Conservation (phyloP, 2,329 filamentous ascomycete genomes). For the Aureobasidium sp. region DNA sequence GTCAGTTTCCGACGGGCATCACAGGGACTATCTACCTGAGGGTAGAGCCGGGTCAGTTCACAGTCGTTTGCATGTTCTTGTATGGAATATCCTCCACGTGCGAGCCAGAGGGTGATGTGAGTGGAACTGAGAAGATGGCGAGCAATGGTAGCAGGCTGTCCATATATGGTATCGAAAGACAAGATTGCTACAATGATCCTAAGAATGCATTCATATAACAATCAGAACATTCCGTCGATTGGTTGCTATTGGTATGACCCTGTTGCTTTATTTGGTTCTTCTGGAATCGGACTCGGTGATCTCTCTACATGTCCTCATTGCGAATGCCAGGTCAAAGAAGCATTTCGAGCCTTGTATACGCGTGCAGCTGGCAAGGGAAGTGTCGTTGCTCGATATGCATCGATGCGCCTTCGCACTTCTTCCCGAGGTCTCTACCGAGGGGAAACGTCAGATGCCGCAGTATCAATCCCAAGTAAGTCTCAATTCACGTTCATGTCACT, state of each 20-base stretch:
- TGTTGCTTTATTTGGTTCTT: neutral
- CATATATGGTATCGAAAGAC: neutral
- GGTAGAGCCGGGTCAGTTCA: neutral
- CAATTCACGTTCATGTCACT: no score
- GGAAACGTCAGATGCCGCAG: neutral
- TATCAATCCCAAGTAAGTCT: no score
- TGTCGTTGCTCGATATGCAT: neutral
- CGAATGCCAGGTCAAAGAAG: no score
- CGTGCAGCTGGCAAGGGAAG: neutral
- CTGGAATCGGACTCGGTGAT: no score
- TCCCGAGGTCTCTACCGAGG: neutral
- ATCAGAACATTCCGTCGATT: neutral
- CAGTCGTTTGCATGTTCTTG: neutral
- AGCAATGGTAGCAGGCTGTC: neutral
- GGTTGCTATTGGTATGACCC: neutral
- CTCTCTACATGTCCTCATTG: no score
- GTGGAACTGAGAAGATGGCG: neutral
- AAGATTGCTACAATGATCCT: neutral
- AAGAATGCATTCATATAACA: neutral
- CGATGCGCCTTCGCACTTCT: neutral
- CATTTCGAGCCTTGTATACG: neutral
- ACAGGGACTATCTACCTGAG: constrained; percentile 14
- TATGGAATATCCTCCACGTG: neutral
- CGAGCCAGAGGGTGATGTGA: neutral
- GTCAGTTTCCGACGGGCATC: constrained; percentile 14